These are phyloP conservation scores for Warburgia ugandensis DNA, from an alignment of 164 flowering plant species.

Conservation along the genomic window DNA sequence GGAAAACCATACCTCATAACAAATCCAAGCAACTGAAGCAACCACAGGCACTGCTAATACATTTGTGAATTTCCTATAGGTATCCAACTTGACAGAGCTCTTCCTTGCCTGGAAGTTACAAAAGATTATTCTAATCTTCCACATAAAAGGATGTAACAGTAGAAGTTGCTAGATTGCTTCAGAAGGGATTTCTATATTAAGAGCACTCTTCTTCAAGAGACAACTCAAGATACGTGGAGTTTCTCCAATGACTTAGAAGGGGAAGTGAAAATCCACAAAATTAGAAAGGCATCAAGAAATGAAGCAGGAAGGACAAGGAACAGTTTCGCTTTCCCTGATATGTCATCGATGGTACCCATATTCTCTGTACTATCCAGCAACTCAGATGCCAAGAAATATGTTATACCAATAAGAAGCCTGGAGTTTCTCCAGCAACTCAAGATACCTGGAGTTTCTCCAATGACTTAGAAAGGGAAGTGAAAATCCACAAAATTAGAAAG, in stretches of 20 bases:
- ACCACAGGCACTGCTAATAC: conserved; percentile 67
- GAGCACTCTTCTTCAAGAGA: background rate
- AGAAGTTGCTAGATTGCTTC: no score
- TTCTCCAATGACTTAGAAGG: conserved; percentile 84
- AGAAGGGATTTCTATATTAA: background rate
- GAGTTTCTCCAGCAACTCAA: no score
- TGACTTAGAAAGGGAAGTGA: conserved; percentile 86
- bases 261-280: conserved; percentile 91
- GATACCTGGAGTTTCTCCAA: conserved; percentile 89
- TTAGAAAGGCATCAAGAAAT: conserved; percentile 79
- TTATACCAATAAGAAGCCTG: conserved; percentile 70
- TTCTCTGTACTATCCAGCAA: conserved; percentile 77
- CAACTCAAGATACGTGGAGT: conserved; percentile 59
- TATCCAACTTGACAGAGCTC: conserved; percentile 78
- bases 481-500: conserved; percentile 85
- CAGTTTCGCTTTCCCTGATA: conserved; percentile 90
- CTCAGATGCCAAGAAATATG: conserved; percentile 84
- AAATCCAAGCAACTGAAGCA: conserved; percentile 90
- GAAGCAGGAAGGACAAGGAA: conserved; percentile 86
- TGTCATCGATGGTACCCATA: conserved; percentile 84
- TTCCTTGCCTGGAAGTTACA: conserved; percentile 53
- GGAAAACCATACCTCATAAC: conserved; percentile 61
- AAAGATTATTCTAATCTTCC: no score
- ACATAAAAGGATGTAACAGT: no score
- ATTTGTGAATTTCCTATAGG: conserved; percentile 87